Base-by-base conservation (phyloP, 106 monocot species). In the Allium fistulosum region DNA sequence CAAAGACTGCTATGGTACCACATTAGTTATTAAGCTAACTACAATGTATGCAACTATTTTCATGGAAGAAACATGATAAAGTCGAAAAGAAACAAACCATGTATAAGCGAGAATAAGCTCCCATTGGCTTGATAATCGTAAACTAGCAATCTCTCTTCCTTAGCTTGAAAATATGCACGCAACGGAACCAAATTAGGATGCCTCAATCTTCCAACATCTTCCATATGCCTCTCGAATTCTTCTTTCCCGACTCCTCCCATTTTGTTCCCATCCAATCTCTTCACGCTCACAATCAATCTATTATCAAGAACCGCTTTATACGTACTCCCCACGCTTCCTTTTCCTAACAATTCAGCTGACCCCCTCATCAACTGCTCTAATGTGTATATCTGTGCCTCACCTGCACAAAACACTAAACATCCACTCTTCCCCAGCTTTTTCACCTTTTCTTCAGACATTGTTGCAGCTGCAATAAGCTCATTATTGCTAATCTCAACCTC, bases 51-150 rank as follows among this genome's bases (percentile, higher is more conserved):
- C 37, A 37, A 37, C 37, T 5, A 37, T 37, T 37, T 37, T 37
- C 37, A 37, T 37, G 37, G 37, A 37, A 37, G 5, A 37, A 5
- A 37, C 37, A 37, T 37, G 5, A 37, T 2, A 28, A 28, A 37
- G 37, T 37, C 37, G 37, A n/a, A 11, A 10, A 18, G 7, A 61
- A 49, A 15, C 37, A 63, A 79, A 91, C 94, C 94, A 66, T 91
- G 94, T 15, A 91, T 77, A 28, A 95, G 88, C 26, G 91, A 85
- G 79, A 75, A 83, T 50, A 95, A 85, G 66, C 91, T 95, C 17
- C 94, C 94, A 58, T 91, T 95, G 13, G 90, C 83, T 69, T 79
- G 80, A 77, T 88, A 91, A 58, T 95, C 94, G 67, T 87, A 95
- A 7, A 95, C 88, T 6, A 95, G 83, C 52, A 91, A 79, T 67